Evolutionary conservation across 1,139 yeast species (phyloP).

Genomic region (Saccharomyces hybrid): DNA sequence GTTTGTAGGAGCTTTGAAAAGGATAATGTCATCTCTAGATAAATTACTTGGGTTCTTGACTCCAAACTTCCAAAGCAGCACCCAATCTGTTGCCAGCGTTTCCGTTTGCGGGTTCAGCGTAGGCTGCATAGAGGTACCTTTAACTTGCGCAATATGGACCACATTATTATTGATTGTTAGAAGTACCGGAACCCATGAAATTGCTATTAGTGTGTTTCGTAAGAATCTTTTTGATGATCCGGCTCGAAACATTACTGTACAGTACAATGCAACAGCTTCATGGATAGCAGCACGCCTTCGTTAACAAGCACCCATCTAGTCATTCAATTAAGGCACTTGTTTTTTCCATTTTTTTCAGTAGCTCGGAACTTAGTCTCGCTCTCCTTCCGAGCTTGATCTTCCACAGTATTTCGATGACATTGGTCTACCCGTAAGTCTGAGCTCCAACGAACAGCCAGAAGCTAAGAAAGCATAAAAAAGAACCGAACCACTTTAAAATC

Average conservation of each 20-base stretch:
- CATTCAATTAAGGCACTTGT: background rate
- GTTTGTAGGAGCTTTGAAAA: conserved; percentile 69
- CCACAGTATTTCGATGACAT: background rate
- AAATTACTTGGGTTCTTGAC: conserved; percentile 42
- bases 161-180: conserved; percentile 64
- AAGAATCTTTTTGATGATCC: background rate
- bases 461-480: background rate
- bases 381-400: background rate
- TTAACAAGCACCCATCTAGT: background rate
- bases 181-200: conserved; percentile 74
- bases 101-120: conserved; percentile 67
- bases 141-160: conserved; percentile 66
- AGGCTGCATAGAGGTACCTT: conserved; percentile 86
- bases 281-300: background rate
- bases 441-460: background rate
- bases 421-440: background rate
- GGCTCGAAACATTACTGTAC: background rate
- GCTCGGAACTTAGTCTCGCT: background rate
- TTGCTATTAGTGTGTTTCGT: background rate
- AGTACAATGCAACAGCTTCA: background rate
- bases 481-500: background rate
- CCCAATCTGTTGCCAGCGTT: conserved; percentile 44
- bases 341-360: background rate
- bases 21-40: conserved; percentile 61
- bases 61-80: conserved; percentile 59